These are phyloP conservation scores for Candida succiphila DNA, from an alignment of 805 yeast species.

Conservation along the genomic window DNA sequence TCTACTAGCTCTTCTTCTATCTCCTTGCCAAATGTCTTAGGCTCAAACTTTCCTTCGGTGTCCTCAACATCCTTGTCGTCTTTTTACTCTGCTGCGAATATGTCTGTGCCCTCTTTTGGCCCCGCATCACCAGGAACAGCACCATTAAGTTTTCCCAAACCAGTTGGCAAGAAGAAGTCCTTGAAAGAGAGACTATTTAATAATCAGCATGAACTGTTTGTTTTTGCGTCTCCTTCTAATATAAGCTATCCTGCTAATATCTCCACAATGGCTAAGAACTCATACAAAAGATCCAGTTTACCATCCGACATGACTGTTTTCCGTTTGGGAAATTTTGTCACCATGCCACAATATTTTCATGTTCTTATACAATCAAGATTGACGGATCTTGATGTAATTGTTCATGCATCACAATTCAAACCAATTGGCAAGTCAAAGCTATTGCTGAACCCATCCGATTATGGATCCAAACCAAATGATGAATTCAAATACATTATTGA, in stretches of 20 bases:
- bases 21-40: not conserved
- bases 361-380: not conserved
- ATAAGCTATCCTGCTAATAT: not conserved
- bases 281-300: not conserved
- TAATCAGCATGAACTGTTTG: conserved; percentile 1
- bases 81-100: not conserved
- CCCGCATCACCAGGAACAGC: not conserved
- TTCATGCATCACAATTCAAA: conserved; percentile 5
- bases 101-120: not conserved
- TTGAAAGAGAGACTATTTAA: conserved; percentile 1
- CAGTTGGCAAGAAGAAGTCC: not conserved
- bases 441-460: conserved; percentile 9
- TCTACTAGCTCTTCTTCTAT: not conserved
- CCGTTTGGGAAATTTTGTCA: not conserved
- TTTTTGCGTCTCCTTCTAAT: not conserved
- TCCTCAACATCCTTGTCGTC: not conserved
- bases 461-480: conserved; percentile 4
- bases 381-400: conserved; percentile 4
- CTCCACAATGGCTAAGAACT: not conserved
- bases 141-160: conserved; percentile 1
- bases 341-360: not conserved
- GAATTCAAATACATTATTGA: conserved; percentile 6
- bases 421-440: conserved; percentile 1
- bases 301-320: not conserved
- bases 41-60: not conserved